Evolutionary conservation across 1,284 basidiomycete species (phyloP), one percentile per base, ranked within the genome.

Genomic region (Apiotrichum akiyoshidainum): DNA sequence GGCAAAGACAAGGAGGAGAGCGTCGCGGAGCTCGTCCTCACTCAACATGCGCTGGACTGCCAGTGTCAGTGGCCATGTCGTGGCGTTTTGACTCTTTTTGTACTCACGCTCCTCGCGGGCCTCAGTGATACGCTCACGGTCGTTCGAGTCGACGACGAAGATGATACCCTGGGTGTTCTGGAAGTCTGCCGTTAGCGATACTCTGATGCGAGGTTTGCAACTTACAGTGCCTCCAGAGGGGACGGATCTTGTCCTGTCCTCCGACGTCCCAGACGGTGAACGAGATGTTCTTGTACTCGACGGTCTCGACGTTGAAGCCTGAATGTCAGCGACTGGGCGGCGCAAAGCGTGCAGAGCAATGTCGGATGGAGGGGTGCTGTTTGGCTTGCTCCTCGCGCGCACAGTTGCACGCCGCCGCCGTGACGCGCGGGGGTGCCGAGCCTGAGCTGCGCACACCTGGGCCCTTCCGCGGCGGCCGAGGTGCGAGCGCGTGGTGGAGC

Each of bases 251-350:
- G 82, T 97, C 94, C 80, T 98, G 94, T 42, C 94, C 96, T 77
- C 96, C 96, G 59, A 99, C 96, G 78, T 99, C 96, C 96, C 96
- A 99, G 31, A 99, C 96, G 71, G 96, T 99, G 84, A 99, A 99
- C 76, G 95, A 96, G 76, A 99, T 94, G 72, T 99, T 99, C 85
- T 98, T 98, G 82, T 99, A 99, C 66, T 94, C 96, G 66, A 99
- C 96, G 12, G 96, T 99, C 82, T 99, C 96, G 69, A 99, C 96
- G 77, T 99, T 98, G 85, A 97, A 97, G 22, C 93, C 58, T 59
- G 48, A 14, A 21, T 31, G 26, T 31, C 8, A 13, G 26, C 26
- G 26, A 31, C 26, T 31, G 26, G 26, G 26, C 7, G n/a, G 19
- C 6, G 42, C 42, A 21, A 41, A 17, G 5, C 1, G 3, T 6